Evolutionary conservation across 225 moss, liverwort and hornwort genomes (phyloP), one percentile per base, ranked within the genome.

Genomic region (Bryum argenteum): DNA sequence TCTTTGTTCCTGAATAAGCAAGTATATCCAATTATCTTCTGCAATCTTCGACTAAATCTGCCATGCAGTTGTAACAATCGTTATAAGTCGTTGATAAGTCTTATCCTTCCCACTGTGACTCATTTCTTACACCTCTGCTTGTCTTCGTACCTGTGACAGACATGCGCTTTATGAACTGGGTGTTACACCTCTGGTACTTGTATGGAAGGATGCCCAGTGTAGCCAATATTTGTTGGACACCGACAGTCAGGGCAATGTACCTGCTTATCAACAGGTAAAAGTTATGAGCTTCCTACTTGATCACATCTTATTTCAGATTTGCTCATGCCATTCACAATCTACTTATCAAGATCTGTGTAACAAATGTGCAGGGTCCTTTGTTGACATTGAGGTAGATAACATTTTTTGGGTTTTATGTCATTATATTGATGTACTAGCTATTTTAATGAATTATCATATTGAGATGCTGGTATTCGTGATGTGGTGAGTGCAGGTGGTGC

Each of bases 191-290:
- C 77, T 98, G 54, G 82, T 88, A 39, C 87, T 98, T 45, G 85
- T 92, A 37, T 98, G 98, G 98, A 98, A 98, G 84, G 98, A 94
- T 80, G 89, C 88, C 11, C 72, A 85, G 26, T 89, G 93, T 80
- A 91, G 98, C 63, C 87, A 83, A 60, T 98, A 92, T 78, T 87
- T 92, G 70, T 78, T 94, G 64, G 98, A 98, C 75, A 98, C 98
- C 12, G 94, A 98, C 61, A 89, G 87, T 79, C 81, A 90, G 72
- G 98, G 98, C 57, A 91, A 94, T 64, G 89, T 98, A 18, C 87
- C 89, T 67, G 65, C 78, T 19, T 72, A 87, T 82, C 98, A 98
- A 72, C 98, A 98, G 94, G 96, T 96, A 71, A 19, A 66, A 51
- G 24, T 33, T 33, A 33, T 33, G 33, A 33, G 33, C 47, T 54